These are phyloP conservation scores for Exserohilum turcica DNA, from an alignment of 2,329 filamentous ascomycete genomes.

Conservation along the genomic window DNA sequence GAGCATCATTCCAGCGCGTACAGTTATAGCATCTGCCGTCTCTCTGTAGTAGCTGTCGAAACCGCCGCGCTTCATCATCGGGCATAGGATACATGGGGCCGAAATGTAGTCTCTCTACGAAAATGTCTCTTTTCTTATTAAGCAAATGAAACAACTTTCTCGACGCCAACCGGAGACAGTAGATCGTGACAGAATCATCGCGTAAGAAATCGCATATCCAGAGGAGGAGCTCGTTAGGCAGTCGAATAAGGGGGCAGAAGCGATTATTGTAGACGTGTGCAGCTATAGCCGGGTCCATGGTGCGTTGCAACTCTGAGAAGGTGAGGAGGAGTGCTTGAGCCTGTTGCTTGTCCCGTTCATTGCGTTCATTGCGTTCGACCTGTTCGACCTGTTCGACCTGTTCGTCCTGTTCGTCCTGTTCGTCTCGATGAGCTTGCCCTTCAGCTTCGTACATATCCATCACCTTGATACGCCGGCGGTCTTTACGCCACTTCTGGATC, in stretches of 20 bases:
- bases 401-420: not conserved
- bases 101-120: too few relatives aligned
- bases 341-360: not conserved
- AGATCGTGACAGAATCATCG: not conserved
- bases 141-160: not conserved
- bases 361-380: too few relatives aligned
- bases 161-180: not conserved
- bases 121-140: not conserved
- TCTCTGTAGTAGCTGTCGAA: not conserved
- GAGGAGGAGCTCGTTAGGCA: conserved; percentile 25
- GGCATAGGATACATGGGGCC: too few relatives aligned
- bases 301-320: conserved; percentile 7
- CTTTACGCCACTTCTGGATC: not conserved
- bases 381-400: too few relatives aligned
- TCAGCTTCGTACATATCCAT: not conserved
- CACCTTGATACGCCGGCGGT: not conserved
- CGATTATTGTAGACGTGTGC: conserved; percentile 25
- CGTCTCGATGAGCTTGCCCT: too few relatives aligned
- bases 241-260: conserved; percentile 22
- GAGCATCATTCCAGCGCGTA: not conserved
- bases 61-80: not conserved
- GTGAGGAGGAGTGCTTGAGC: not conserved
- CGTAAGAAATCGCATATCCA: conserved; percentile 19
- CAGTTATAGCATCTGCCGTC: not conserved
- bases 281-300: conserved; percentile 23